Percentiles rank a stretch among this genome's conserved stretches.
Evolutionary conservation across 192 early-diverging fungal genomes (phyloP).

Genomic region (Chytriomyces sp.): DNA sequence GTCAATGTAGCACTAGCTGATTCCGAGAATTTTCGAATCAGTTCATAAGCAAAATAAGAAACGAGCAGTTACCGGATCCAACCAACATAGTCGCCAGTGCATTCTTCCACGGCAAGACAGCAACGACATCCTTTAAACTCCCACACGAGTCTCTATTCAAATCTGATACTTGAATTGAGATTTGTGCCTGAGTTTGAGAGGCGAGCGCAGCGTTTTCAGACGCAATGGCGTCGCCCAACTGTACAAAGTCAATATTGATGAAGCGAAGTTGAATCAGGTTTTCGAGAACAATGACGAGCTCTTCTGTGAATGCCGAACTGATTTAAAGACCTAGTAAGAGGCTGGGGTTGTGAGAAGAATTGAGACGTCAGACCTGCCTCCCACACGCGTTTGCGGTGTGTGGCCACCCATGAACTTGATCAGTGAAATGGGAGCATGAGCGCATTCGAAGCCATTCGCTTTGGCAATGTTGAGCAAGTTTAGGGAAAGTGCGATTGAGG

Average conservation of each 20-base stretch:
- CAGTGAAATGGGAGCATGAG: conserved; percentile 2
- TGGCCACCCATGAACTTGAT: not conserved
- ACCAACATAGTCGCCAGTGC: conserved; percentile 7
- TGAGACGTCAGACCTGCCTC: too few species aligned
- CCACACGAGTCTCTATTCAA: conserved; percentile 15
- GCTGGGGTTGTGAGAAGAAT: not conserved
- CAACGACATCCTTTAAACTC: conserved; percentile 1
- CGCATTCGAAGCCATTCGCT: conserved; percentile 2
- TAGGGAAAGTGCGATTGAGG: conserved; percentile 21
- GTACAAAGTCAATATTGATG: conserved; percentile 33
- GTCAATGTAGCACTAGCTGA: too few species aligned
- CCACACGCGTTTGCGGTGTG: not conserved
- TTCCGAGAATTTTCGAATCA: too few species aligned
- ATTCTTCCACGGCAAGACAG: conserved; percentile 5
- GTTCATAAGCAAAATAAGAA: too few species aligned
- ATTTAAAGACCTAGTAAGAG: not conserved
- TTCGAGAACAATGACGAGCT: conserved; percentile 35
- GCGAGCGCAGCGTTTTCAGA: conserved; percentile 3
- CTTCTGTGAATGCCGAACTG: conserved; percentile 23
- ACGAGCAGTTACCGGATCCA: not conserved
- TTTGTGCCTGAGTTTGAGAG: not conserved
- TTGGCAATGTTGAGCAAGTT: not conserved
- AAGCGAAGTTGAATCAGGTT: conserved; percentile 30
- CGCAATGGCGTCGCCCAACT: conserved; percentile 24
- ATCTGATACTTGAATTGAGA: conserved; percentile 26